Conservation (phyloP, 805 yeast species). For the Candida namnaoensis region DNA sequence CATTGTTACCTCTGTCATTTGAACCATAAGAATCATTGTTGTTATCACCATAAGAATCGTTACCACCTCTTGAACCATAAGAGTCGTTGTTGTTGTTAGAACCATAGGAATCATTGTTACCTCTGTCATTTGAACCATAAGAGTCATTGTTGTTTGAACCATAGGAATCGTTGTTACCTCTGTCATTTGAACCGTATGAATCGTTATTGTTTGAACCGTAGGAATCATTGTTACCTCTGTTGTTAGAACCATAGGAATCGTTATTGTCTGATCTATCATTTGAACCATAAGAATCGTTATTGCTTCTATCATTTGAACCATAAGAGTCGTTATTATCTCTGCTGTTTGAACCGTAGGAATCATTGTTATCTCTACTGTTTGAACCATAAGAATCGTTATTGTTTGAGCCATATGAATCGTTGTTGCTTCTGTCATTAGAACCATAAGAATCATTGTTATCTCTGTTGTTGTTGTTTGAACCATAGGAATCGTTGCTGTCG, state of each 20-base stretch:
- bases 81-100: neutral
- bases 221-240: conserved; percentile 9
- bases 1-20: too few species aligned
- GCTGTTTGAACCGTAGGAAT: conserved; percentile 12
- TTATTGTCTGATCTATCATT: conserved; percentile 6
- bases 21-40: neutral
- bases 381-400: conserved; percentile 11
- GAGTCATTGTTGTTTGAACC: conserved; percentile 23
- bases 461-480: conserved; percentile 8
- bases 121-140: conserved; percentile 21
- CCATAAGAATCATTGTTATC: conserved; percentile 22
- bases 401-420: conserved; percentile 15
- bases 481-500: conserved; percentile 13
- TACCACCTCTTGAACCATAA: neutral
- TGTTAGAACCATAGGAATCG: conserved; percentile 18
- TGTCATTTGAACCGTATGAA: neutral
- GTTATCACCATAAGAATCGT: neutral
- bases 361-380: conserved; percentile 1
- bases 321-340: conserved; percentile 12
- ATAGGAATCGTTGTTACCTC: conserved; percentile 9
- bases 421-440: conserved; percentile 9
- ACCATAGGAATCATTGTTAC: conserved; percentile 17
- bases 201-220: conserved; percentile 12
- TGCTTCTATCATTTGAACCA: conserved; percentile 4
- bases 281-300: conserved; percentile 17